Evolutionary conservation across 2,329 filamentous ascomycete species (phyloP).

Genomic region (Coniella vitis): DNA sequence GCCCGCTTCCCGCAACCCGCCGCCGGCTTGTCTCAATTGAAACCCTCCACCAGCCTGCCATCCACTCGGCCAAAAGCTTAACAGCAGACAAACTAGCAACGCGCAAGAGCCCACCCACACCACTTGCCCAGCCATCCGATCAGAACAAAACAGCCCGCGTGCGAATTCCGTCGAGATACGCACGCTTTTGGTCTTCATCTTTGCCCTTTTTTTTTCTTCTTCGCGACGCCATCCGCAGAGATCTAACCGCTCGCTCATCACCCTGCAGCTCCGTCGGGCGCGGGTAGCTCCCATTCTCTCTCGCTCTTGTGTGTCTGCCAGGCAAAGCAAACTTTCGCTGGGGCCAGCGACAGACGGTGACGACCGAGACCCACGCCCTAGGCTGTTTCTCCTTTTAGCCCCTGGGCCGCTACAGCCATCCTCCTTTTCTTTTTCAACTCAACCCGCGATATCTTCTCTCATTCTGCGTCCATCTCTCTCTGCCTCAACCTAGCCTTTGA

Average conservation of each 20-base stretch:
- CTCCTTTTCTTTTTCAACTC: constrained; percentile 8
- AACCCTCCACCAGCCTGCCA: too few relatives aligned
- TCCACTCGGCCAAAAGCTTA: too few relatives aligned
- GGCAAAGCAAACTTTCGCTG: constrained; percentile 9
- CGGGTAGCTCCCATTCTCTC: neutral
- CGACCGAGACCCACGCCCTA: constrained; percentile 15
- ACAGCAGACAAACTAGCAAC: too few relatives aligned
- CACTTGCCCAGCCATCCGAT: neutral
- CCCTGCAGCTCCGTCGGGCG: neutral
- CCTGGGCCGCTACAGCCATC: constrained; percentile 12
- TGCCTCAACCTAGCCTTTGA: constrained; percentile 5
- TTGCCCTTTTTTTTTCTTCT: too few relatives aligned
- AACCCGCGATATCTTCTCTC: neutral
- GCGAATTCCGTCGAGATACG: neutral
- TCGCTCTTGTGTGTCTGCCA: neutral
- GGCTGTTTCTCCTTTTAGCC: constrained; percentile 13
- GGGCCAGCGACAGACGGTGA: constrained; percentile 12
- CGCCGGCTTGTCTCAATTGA: too few relatives aligned
- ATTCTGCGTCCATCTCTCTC: constrained; percentile 1
- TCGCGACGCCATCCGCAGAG: too few relatives aligned
- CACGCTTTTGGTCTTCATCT: too few relatives aligned
- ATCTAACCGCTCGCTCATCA: neutral
- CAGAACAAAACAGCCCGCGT: neutral
- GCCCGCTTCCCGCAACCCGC: too few relatives aligned
- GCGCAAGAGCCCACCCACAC: too few relatives aligned